Evolutionary conservation across 768 basidiomycete species (phyloP), one percentile per base, ranked within the genome.

Genomic region (Cyclocybe aegerita): DNA sequence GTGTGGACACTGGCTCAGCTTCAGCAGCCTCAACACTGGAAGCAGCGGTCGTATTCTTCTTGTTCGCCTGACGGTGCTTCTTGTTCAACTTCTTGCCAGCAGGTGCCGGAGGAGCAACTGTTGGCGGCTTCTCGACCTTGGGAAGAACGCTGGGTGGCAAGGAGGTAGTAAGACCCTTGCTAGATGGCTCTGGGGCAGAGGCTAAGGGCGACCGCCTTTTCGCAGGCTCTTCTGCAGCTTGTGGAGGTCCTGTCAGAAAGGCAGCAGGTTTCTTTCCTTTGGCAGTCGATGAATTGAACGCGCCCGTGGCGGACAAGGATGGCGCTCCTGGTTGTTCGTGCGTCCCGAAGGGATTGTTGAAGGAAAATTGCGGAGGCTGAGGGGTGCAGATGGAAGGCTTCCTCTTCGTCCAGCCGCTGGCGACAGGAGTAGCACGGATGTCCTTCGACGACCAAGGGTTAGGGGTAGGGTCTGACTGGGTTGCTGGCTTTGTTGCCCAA

Each of bases 21-120:
- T 35, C 46, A 42, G 34, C 31, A 15, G 11, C 3, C 29, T 52
- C 46, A 6, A 56, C 53, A 7, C 45, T 52, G 15, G 40, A 33
- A 33, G 53, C 38, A 5, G 45, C 43, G 30, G 43, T 50, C 11
- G 49, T 50, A 32, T 63, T 63, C 47, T 62, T 64, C 43, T 53
- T 50, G 30, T 50, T 44, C n/a, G 52, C 57, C 42, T 62, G 67
- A 5, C 65, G 66, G 32, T 65, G 66, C 45, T 70, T 68, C 46
- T 72, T 70, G 36, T 46, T 57, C 42, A 50, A 48, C 55, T 65
- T 70, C 56, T 70, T 70, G 3, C 55, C 56, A 7, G 53, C 32
- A 12, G 56, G n/a, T n/a, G 56, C 23, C 1, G 50, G 43, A 9
- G 56, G 47, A 31, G 49, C 46, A 7, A 56, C 31, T n/a, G 49